A percentile compares a stretch with the other conserved stretches of the same genome.
Conservation (phyloP, 169 alveolate genomes). For the Cryptosporidium andersoni region DNA sequence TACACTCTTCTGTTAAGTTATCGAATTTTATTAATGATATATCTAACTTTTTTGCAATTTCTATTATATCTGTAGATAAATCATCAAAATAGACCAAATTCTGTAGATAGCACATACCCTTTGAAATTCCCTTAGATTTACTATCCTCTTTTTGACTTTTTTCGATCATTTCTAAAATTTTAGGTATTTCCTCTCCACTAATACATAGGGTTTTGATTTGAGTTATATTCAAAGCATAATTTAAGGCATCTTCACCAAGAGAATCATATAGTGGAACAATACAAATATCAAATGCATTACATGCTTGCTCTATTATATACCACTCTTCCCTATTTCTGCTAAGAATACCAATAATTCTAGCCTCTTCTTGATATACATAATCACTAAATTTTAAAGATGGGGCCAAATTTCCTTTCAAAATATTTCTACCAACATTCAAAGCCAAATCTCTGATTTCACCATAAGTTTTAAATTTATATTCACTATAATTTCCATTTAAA, state of each 20-base stretch:
- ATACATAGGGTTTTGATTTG: conserved; percentile 74
- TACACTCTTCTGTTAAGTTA: conserved; percentile 20
- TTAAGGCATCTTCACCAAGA: conserved; percentile 81
- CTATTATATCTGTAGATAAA: conserved; percentile 4
- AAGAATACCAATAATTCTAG: conserved; percentile 81
- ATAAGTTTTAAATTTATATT: conserved; percentile 39
- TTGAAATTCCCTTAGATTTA: conserved; percentile 48
- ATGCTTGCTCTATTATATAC: conserved; percentile 84
- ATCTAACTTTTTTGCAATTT: conserved; percentile 48
- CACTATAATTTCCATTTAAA: conserved; percentile 44
- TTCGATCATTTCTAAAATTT: conserved; percentile 58
- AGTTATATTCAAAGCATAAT: conserved; percentile 76
- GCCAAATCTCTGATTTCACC: conserved; percentile 27
- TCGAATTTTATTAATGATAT: conserved; percentile 24
- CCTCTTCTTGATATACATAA: conserved; percentile 52
- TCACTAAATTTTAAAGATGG: conserved; percentile 27
- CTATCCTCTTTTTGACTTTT: conserved; percentile 33
- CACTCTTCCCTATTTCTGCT: conserved; percentile 87
- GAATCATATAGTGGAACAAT: conserved; percentile 83
- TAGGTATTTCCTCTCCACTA: conserved; percentile 71
- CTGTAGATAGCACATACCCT: conserved; percentile 22
- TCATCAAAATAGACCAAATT: conserved; percentile 37
- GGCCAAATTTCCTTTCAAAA: conserved; percentile 9
- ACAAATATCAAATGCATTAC: conserved; percentile 74
- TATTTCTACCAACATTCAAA: conserved; percentile 31